Percentiles rank a stretch among this genome's conserved stretches.
phyloP scores from a whole-genome alignment of 306 rosid genomes.

The Vigna hirtella region DNA sequence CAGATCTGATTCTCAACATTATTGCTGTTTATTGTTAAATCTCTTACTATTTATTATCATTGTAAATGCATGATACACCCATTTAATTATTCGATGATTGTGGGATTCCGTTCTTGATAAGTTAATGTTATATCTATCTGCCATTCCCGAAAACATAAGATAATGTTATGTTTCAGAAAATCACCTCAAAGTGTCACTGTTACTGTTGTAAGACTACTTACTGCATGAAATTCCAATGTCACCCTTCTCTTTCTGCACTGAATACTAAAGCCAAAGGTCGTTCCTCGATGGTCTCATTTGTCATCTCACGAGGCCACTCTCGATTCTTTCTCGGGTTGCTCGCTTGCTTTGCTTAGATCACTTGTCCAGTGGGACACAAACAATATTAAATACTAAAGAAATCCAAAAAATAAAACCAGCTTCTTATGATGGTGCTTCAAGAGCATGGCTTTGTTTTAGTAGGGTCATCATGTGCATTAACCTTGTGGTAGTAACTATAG shows the following conservation, averaged over 20 bases:
- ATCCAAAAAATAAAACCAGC: neutral
- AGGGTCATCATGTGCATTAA: conserved; percentile 51
- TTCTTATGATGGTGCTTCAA: conserved; percentile 44
- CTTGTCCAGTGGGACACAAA: conserved; percentile 40
- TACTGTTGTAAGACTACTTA: neutral
- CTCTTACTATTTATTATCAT: neutral
- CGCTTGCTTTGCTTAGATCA: conserved; percentile 44
- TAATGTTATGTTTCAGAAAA: conserved; percentile 40
- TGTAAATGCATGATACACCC: neutral
- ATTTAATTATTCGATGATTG: conserved; percentile 35
- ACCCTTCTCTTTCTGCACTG: conserved; percentile 20
- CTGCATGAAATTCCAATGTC: conserved; percentile 1
- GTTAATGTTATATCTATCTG: conserved; percentile 43
- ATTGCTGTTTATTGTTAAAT: neutral
- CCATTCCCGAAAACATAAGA: conserved; percentile 57
- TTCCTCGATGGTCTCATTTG: conserved; percentile 9
- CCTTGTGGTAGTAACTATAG: conserved; percentile 23
- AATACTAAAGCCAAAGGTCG: neutral
- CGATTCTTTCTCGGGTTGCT: conserved; percentile 46
- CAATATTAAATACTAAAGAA: neutral
- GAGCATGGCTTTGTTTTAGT: conserved; percentile 47
- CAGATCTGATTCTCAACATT: conserved; percentile 43
- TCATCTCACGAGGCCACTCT: conserved; percentile 30
- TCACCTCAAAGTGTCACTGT: conserved; percentile 31
- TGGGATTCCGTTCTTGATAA: conserved; percentile 49